Conservation (phyloP, 1,139 yeast species). For the Casaregolazyma lundiana region DNA sequence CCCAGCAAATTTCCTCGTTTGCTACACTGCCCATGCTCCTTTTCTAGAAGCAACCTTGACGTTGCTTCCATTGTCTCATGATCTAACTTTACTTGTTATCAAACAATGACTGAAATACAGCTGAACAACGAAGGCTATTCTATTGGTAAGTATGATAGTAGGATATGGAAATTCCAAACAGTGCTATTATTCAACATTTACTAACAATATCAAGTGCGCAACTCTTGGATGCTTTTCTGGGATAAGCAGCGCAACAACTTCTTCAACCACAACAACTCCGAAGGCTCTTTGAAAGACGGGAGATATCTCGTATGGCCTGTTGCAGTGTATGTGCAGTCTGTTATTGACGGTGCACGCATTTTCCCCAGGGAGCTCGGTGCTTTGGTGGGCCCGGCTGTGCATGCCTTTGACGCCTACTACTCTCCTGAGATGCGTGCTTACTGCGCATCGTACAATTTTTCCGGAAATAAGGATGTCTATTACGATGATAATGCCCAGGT, state of each 20-base stretch:
- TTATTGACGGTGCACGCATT: slow-evolving; percentile 57
- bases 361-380: slow-evolving; percentile 56
- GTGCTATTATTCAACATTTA: background rate
- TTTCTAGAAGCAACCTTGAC: too few relatives aligned
- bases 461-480: slow-evolving; percentile 59
- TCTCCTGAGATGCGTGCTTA: slow-evolving; percentile 48
- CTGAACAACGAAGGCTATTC: slow-evolving; percentile 18
- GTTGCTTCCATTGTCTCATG: too few relatives aligned
- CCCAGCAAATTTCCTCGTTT: too few relatives aligned
- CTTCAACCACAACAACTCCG: slow-evolving; percentile 27
- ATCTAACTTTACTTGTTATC: background rate
- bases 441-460: slow-evolving; percentile 55
- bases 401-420: slow-evolving; percentile 50
- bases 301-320: slow-evolving; percentile 65
- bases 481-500: slow-evolving; percentile 78
- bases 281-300: slow-evolving; percentile 52
- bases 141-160: slow-evolving; percentile 14
- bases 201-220: slow-evolving; percentile 9
- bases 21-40: too few relatives aligned
- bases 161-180: background rate
- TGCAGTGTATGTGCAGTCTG: slow-evolving; percentile 58
- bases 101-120: slow-evolving; percentile 10
- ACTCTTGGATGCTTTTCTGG: slow-evolving; percentile 28
- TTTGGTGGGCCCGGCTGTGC: slow-evolving; percentile 50
- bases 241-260: slow-evolving; percentile 20